Evolutionary conservation across 2,329 filamentous ascomycete genomes (phyloP).

Genomic region (Leptosphaerulina australis): DNA sequence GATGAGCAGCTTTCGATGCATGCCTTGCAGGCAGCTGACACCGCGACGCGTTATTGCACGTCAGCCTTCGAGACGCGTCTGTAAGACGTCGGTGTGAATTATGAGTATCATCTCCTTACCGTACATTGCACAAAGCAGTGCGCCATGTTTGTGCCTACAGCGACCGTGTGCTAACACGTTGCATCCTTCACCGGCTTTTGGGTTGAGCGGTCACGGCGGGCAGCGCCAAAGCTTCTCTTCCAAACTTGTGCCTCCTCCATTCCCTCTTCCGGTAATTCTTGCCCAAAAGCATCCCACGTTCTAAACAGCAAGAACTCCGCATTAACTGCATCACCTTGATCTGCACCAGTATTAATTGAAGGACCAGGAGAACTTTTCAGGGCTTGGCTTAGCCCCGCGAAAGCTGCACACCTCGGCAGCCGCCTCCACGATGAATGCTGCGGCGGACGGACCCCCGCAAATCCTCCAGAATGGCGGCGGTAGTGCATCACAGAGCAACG

Average conservation of each 20-base stretch:
- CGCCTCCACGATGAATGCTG: constrained; percentile 43
- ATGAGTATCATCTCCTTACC: constrained; percentile 12
- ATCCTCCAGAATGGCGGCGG: constrained; percentile 29
- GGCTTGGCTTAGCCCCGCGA: constrained; percentile 15
- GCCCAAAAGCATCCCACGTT: constrained; percentile 1
- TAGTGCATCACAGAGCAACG: constrained; percentile 26
- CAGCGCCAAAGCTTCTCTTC: constrained; percentile 17
- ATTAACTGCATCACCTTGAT: constrained; percentile 1
- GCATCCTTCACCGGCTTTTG: constrained; percentile 16
- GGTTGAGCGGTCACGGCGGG: constrained; percentile 10
- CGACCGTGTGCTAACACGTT: constrained; percentile 17
- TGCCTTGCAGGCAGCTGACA: constrained; percentile 20
- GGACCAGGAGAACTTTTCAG: constrained; percentile 11
- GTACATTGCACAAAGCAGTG: constrained; percentile 16
- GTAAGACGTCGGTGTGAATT: constrained; percentile 12
- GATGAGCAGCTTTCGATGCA: neutral
- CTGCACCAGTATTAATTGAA: constrained; percentile 5
- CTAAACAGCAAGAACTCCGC: constrained; percentile 3
- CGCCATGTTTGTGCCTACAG: constrained; percentile 13
- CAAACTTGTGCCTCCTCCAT: constrained; percentile 5
- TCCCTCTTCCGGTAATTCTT: constrained; percentile 16
- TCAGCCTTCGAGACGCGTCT: constrained; percentile 17
- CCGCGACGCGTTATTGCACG: constrained; percentile 23
- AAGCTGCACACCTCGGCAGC: constrained; percentile 15
- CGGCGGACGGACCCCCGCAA: constrained; percentile 36